Conservation (phyloP, 176 grass and related monocot species). For the Lolium multiflorum region DNA sequence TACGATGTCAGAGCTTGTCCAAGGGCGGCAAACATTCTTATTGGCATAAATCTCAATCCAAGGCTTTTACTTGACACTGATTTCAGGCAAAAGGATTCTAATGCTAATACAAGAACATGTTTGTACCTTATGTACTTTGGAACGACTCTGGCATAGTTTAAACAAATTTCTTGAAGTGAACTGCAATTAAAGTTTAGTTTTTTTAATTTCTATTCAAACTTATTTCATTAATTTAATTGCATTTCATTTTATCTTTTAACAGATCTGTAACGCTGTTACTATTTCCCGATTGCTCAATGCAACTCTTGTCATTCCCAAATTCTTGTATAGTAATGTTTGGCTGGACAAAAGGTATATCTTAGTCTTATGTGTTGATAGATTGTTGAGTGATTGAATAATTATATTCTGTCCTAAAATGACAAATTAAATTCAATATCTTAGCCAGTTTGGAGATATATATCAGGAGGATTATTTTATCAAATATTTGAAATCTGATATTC, state of each 20-base stretch:
- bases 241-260: constrained; percentile 43
- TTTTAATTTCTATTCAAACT: neutral
- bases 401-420: constrained; percentile 44
- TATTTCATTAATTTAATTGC: constrained; percentile 32
- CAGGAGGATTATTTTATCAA: constrained; percentile 97
- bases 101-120: constrained; percentile 2
- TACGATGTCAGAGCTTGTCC: neutral
- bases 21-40: constrained; percentile 3
- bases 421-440: constrained; percentile 74
- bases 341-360: constrained; percentile 79
- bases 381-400: constrained; percentile 19
- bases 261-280: constrained; percentile 98
- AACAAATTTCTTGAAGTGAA: constrained; percentile 9
- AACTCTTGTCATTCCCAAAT: constrained; percentile 92
- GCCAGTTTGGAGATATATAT: constrained; percentile 99
- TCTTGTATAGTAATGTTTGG: constrained; percentile 96
- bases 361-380: constrained; percentile 22
- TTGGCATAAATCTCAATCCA: constrained; percentile 8
- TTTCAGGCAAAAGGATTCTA: constrained; percentile 1
- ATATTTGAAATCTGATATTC: constrained; percentile 94
- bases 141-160: neutral
- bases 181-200: constrained; percentile 1
- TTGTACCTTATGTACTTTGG: neutral
- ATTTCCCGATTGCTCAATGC: constrained; percentile 80
- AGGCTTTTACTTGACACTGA: neutral